Evolutionary conservation across 2,329 filamentous ascomycete genomes (phyloP).

Genomic region (Rutstroemia sp.): DNA sequence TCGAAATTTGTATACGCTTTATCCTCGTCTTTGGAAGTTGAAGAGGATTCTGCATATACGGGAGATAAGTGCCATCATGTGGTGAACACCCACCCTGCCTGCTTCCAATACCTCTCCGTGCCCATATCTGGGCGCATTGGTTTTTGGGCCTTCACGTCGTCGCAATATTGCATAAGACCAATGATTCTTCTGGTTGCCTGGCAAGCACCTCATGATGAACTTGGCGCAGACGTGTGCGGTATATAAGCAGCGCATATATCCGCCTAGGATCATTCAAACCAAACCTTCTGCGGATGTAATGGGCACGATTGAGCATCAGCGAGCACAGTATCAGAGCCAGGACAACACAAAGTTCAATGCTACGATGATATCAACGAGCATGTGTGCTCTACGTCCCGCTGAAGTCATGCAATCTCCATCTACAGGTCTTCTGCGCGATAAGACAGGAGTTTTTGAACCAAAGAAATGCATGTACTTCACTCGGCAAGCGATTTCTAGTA

Average conservation of each 20-base stretch:
- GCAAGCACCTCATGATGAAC: conserved; percentile 40
- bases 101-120: conserved; percentile 34
- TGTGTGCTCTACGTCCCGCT: background rate
- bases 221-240: conserved; percentile 29
- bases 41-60: conserved; percentile 3
- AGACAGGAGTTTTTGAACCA: too few species aligned
- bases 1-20: conserved; percentile 51
- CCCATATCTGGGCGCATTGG: conserved; percentile 28
- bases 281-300: background rate
- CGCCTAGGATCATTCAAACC: conserved; percentile 10
- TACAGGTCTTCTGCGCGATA: too few species aligned
- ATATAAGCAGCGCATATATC: conserved; percentile 7
- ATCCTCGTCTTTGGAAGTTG: conserved; percentile 7
- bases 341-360: conserved; percentile 28
- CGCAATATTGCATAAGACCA: conserved; percentile 41
- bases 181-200: conserved; percentile 40
- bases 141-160: conserved; percentile 51
- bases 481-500: too few species aligned
- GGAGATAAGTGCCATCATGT: conserved; percentile 16
- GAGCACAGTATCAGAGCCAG: conserved; percentile 43
- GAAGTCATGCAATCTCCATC: background rate
- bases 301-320: conserved; percentile 34
- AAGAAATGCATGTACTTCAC: too few species aligned
- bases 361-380: background rate
- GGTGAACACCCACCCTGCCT: conserved; percentile 21